Percentiles rank a stretch among this genome's conserved stretches.
Conservation (phyloP, 495 filamentous ascomycete species). For the Podospora pseudopauciseta region DNA sequence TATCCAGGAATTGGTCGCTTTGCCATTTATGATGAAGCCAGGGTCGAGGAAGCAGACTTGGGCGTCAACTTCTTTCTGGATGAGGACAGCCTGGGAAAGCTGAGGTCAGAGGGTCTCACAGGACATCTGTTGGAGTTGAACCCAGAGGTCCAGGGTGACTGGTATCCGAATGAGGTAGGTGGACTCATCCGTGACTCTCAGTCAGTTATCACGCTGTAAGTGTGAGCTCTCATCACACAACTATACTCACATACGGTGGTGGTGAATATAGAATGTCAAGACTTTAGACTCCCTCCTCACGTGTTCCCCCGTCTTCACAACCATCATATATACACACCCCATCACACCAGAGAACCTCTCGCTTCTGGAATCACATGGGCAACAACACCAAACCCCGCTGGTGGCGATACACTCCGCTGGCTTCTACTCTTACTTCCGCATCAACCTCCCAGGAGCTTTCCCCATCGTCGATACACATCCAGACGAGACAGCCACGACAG, state of each 20-base stretch:
- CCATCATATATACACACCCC: conserved; percentile 73
- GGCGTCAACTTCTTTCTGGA: conserved; percentile 97
- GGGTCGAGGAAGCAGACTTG: conserved; percentile 75
- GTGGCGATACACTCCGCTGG: conserved; percentile 83
- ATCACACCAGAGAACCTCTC: conserved; percentile 56
- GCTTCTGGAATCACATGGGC: conserved; percentile 55
- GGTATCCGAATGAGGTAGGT: conserved; percentile 46
- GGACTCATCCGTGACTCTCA: not conserved
- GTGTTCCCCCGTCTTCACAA: conserved; percentile 57
- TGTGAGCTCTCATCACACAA: not conserved
- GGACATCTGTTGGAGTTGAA: conserved; percentile 83
- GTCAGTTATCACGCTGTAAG: not conserved
- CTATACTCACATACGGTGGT: conserved; percentile 18
- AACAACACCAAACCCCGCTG: conserved; percentile 63
- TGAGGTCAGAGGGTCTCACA: conserved; percentile 74
- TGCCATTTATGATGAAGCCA: conserved; percentile 79
- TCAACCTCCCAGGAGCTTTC: conserved; percentile 70
- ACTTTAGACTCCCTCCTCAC: conserved; percentile 38
- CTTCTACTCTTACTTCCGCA: conserved; percentile 80
- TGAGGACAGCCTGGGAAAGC: conserved; percentile 67
- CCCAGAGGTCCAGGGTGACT: conserved; percentile 82
- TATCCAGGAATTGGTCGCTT: conserved; percentile 79
- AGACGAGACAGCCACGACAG: conserved; percentile 76
- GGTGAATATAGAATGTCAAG: conserved; percentile 16
- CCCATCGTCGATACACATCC: conserved; percentile 98